phyloP scores from a whole-genome alignment of 1,284 basidiomycete species.

The Pterula multifida region DNA sequence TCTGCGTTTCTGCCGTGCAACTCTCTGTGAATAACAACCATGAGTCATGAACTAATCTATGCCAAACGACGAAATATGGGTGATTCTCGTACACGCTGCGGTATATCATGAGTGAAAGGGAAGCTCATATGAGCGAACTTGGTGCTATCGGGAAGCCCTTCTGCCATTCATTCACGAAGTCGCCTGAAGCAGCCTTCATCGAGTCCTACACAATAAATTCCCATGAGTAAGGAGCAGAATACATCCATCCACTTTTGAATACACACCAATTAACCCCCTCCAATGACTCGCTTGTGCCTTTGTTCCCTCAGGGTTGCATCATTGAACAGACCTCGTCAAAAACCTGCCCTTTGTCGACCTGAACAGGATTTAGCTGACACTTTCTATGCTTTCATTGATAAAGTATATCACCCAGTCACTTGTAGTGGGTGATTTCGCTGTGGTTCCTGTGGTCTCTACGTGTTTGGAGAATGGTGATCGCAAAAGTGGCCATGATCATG shows the following conservation, averaged over 20 bases:
- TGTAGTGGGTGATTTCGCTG: too few relatives aligned
- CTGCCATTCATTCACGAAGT: constrained; percentile 32
- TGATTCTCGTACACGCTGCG: constrained; percentile 23
- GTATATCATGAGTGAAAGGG: constrained; percentile 35
- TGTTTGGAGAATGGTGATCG: too few relatives aligned
- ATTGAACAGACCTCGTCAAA: too few relatives aligned
- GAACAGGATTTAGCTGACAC: too few relatives aligned
- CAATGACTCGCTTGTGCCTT: constrained; percentile 10
- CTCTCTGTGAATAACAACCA: constrained; percentile 21
- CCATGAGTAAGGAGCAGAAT: background rate
- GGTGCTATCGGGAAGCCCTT: constrained; percentile 24
- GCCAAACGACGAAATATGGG: background rate
- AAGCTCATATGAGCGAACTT: constrained; percentile 31
- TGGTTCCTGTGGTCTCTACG: too few relatives aligned
- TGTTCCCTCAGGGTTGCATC: background rate
- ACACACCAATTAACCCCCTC: constrained; percentile 18
- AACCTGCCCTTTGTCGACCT: too few relatives aligned
- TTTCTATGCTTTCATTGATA: too few relatives aligned
- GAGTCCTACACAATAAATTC: constrained; percentile 13
- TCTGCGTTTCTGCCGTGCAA: constrained; percentile 27
- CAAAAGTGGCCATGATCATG: too few relatives aligned
- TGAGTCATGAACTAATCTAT: background rate
- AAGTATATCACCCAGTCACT: too few relatives aligned
- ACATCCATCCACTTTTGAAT: background rate
- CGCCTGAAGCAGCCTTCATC: constrained; percentile 18